phyloP scores from a whole-genome alignment of 2,329 filamentous ascomycete species.

The Aspergillus udagawae region DNA sequence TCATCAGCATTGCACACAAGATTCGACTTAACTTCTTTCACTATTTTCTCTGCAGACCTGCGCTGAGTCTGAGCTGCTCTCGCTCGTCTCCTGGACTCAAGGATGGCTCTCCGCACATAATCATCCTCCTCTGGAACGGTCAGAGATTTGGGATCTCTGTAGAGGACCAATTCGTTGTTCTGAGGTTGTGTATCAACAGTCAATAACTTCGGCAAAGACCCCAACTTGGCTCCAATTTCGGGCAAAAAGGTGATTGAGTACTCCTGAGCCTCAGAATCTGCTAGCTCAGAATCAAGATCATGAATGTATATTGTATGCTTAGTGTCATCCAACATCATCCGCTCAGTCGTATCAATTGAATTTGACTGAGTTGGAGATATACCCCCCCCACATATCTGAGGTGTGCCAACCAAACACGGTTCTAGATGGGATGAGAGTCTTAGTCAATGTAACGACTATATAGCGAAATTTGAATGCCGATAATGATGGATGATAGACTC shows the following conservation, averaged over 20 bases:
- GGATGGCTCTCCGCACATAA: constrained; percentile 72
- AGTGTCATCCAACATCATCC: constrained; percentile 82
- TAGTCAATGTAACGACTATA: background rate
- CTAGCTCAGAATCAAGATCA: constrained; percentile 83
- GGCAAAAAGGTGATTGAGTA: constrained; percentile 71
- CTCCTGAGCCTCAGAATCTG: constrained; percentile 59
- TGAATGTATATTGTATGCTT: constrained; percentile 87
- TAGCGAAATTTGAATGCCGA: background rate
- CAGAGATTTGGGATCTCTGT: constrained; percentile 72
- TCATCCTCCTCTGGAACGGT: constrained; percentile 71
- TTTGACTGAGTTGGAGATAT: background rate
- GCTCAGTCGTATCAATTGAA: constrained; percentile 43
- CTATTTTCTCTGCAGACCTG: background rate
- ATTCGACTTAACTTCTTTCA: background rate
- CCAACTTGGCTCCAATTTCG: constrained; percentile 78
- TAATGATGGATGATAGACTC: constrained; percentile 13
- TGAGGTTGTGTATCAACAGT: constrained; percentile 51
- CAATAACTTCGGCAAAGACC: constrained; percentile 64
- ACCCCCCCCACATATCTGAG: constrained; percentile 9
- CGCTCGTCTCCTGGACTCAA: constrained; percentile 69
- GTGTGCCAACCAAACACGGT: constrained; percentile 10
- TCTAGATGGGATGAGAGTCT: background rate
- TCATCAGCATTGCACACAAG: constrained; percentile 2
- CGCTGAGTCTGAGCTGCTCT: constrained; percentile 53
- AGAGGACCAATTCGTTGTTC: constrained; percentile 73